Percentiles rank a stretch among this genome's conserved stretches.
Evolutionary conservation across 2,329 filamentous ascomycete species (phyloP).

Genomic region (Zasmidium cellare): DNA sequence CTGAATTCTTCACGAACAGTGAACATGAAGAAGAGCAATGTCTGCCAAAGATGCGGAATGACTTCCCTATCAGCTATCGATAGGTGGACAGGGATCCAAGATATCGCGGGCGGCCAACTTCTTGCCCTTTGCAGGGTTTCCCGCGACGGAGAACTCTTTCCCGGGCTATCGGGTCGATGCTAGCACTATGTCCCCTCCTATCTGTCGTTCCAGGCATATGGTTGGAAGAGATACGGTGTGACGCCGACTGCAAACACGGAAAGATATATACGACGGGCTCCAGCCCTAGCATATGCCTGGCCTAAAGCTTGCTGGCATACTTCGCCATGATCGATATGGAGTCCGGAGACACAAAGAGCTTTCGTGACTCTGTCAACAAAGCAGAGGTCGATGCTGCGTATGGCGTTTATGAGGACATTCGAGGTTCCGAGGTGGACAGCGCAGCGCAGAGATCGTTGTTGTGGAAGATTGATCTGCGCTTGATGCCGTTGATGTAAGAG

Average conservation of each 20-base stretch:
- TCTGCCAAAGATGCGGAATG: too few species aligned
- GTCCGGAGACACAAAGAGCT: neutral
- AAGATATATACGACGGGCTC: neutral
- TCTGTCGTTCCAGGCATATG: too few species aligned
- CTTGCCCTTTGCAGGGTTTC: neutral
- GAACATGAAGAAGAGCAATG: too few species aligned
- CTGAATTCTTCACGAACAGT: too few species aligned
- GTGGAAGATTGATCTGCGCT: constrained; percentile 19
- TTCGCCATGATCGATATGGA: neutral
- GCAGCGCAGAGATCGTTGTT: constrained; percentile 34
- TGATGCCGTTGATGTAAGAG: constrained; percentile 13
- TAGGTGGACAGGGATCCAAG: constrained; percentile 3
- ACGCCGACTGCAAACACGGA: neutral
- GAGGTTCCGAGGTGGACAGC: neutral
- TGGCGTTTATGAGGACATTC: constrained; percentile 1
- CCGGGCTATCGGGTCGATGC: neutral
- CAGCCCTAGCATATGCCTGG: neutral
- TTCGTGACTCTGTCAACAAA: neutral
- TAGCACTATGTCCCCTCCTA: neutral
- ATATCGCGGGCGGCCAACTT: constrained; percentile 2
- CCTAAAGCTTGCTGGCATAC: neutral
- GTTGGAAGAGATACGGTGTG: neutral
- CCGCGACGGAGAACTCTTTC: constrained; percentile 1
- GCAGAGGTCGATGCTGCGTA: constrained; percentile 1
- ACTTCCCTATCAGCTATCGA: too few species aligned